Conservation (phyloP, 2,329 filamentous ascomycete genomes). For the Fusarium mangiferae region DNA sequence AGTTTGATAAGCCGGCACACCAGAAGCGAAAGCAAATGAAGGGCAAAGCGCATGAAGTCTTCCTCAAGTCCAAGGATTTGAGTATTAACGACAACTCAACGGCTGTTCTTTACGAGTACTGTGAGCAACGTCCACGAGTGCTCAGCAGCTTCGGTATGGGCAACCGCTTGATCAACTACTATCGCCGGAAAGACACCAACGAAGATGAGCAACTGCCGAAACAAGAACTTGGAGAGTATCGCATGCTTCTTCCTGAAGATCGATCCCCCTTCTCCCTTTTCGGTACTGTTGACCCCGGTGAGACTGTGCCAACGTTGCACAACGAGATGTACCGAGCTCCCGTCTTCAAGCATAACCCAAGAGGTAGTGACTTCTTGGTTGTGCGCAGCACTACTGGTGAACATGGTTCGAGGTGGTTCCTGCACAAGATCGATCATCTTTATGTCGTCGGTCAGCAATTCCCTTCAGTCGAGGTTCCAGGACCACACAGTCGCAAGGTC, state of each 20-base stretch:
- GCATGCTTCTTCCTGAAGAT: conserved; percentile 89
- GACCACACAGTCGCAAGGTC: conserved; percentile 92
- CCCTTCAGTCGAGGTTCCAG: conserved; percentile 90
- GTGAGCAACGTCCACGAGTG: conserved; percentile 90
- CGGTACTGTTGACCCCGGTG: conserved; percentile 89
- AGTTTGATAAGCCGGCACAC: conserved; percentile 75
- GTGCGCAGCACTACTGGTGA: conserved; percentile 83
- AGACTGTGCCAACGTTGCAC: conserved; percentile 89
- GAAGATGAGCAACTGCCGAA: conserved; percentile 83
- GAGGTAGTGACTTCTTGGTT: conserved; percentile 85
- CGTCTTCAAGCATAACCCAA: conserved; percentile 85
- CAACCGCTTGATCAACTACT: conserved; percentile 95
- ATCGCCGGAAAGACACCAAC: conserved; percentile 79
- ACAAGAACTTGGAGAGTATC: conserved; percentile 86
- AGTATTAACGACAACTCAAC: conserved; percentile 90
- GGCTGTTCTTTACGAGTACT: conserved; percentile 91
- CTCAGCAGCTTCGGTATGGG: conserved; percentile 98
- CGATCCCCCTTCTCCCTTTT: conserved; percentile 97
- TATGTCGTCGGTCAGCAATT: conserved; percentile 94
- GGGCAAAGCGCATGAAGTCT: conserved; percentile 82
- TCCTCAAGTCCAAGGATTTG: conserved; percentile 81
- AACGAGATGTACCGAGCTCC: conserved; percentile 97
- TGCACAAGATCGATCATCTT: conserved; percentile 91
- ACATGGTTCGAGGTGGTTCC: conserved; percentile 80
- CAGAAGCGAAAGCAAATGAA: conserved; percentile 86